Conservation (phyloP, 257 asterid genomes). For the Gardenia jasminoides region DNA sequence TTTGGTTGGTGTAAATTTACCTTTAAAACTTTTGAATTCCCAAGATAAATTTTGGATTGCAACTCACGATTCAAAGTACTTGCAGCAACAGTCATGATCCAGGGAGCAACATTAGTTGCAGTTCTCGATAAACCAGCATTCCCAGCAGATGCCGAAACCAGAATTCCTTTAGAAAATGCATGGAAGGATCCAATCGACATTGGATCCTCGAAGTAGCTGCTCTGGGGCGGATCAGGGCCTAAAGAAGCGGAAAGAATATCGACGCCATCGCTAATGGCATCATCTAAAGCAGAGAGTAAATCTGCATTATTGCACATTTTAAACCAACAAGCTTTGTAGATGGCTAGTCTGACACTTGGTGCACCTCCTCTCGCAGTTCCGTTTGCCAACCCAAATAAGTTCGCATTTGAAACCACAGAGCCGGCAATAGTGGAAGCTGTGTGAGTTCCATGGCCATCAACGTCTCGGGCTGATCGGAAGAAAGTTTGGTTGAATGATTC, state of each 20-base stretch:
- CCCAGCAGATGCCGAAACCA: constrained; percentile 67
- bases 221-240: constrained; percentile 42
- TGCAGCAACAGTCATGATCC: constrained; percentile 78
- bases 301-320: constrained; percentile 59
- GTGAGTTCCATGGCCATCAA: constrained; percentile 73
- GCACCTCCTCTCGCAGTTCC: constrained; percentile 82
- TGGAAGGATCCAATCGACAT: constrained; percentile 61
- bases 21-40: constrained; percentile 43
- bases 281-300: constrained; percentile 59
- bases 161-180: constrained; percentile 66
- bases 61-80: constrained; percentile 60
- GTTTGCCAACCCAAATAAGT: constrained; percentile 54
- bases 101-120: constrained; percentile 63
- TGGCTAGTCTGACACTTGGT: constrained; percentile 55
- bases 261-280: constrained; percentile 63
- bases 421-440: constrained; percentile 72
- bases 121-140: constrained; percentile 30
- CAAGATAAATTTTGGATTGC: constrained; percentile 34
- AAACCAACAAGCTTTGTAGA: constrained; percentile 65
- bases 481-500: constrained; percentile 38
- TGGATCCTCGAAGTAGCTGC: constrained; percentile 40
- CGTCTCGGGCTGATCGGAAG: constrained; percentile 60
- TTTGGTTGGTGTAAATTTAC: constrained; percentile 15
- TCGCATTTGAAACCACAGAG: constrained; percentile 42
- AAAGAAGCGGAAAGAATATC: constrained; percentile 66